These are phyloP conservation scores for Colletotrichum sp. DNA, from an alignment of 2,329 filamentous ascomycete genomes.

Conservation along the genomic window DNA sequence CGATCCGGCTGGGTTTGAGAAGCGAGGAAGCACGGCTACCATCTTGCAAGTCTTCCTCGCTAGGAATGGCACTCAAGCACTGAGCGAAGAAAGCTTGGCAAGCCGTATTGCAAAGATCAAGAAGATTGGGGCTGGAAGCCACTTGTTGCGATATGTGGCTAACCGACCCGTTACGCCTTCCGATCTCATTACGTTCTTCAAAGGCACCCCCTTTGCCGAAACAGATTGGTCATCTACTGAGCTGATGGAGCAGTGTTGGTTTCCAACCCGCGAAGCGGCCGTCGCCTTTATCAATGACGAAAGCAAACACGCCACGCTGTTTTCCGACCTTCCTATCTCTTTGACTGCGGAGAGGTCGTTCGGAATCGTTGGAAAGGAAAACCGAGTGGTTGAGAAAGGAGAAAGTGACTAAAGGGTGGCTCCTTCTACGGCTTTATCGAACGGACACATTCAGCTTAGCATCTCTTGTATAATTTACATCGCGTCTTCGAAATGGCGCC, in stretches of 20 bases:
- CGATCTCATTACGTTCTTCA: background rate
- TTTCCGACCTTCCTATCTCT: background rate
- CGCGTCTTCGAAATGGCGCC: background rate
- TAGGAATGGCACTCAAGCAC: accelerated
- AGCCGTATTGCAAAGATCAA: background rate
- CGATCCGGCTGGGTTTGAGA: background rate
- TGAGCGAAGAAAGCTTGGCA: background rate
- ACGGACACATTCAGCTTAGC: background rate
- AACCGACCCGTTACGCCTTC: background rate
- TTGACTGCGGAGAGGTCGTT: background rate
- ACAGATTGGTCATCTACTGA: background rate
- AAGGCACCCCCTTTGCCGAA: background rate
- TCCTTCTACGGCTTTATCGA: accelerated
- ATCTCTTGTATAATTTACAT: background rate
- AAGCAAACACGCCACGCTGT: background rate
- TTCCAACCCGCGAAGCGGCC: background rate
- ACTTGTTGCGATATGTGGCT: background rate
- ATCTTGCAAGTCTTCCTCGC: background rate
- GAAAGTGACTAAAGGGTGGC: background rate
- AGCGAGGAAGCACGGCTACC: background rate
- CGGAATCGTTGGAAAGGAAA: background rate
- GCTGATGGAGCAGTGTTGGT: background rate
- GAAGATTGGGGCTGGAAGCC: background rate
- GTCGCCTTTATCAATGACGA: background rate
- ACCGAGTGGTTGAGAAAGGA: background rate